Conservation (phyloP, 129 eudicot genomes). For the Scalesia atractyloides region DNA sequence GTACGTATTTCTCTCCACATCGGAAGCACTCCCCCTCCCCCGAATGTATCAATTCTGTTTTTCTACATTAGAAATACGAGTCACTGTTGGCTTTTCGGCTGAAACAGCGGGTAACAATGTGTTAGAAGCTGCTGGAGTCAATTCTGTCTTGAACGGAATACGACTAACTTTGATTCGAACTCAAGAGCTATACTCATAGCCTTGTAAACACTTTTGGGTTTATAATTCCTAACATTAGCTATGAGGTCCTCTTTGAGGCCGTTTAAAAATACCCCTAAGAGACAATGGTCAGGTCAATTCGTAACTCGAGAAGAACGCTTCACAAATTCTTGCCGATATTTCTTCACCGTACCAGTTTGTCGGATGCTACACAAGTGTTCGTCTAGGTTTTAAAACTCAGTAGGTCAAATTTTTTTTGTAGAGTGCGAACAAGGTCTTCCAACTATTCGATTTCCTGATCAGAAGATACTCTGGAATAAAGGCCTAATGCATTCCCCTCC, state of each 20-base stretch:
- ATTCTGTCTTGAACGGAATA: background rate
- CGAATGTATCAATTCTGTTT: background rate
- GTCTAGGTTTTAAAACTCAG: conserved; percentile 8
- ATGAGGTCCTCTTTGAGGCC: background rate
- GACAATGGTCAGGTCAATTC: background rate
- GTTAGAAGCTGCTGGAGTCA: background rate
- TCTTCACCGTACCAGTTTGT: conserved; percentile 1
- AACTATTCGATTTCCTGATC: background rate
- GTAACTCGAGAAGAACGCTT: background rate
- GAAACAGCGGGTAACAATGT: background rate
- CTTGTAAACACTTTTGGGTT: background rate
- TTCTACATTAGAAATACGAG: background rate
- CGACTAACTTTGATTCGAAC: background rate
- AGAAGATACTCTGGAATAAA: conserved; percentile 2
- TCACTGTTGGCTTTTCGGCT: background rate
- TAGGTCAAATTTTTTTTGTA: conserved; percentile 11
- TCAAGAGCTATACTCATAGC: background rate
- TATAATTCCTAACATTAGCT: background rate
- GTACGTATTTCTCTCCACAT: background rate
- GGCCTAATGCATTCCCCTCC: conserved; percentile 21
- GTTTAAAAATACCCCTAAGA: background rate
- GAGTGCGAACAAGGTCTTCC: conserved; percentile 14
- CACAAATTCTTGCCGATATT: background rate
- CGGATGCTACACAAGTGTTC: background rate
- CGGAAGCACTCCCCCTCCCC: background rate